Evolutionary conservation across 345 rosid genomes (phyloP), one percentile per base, ranked within the genome.

Genomic region (Citrus unshiu): DNA sequence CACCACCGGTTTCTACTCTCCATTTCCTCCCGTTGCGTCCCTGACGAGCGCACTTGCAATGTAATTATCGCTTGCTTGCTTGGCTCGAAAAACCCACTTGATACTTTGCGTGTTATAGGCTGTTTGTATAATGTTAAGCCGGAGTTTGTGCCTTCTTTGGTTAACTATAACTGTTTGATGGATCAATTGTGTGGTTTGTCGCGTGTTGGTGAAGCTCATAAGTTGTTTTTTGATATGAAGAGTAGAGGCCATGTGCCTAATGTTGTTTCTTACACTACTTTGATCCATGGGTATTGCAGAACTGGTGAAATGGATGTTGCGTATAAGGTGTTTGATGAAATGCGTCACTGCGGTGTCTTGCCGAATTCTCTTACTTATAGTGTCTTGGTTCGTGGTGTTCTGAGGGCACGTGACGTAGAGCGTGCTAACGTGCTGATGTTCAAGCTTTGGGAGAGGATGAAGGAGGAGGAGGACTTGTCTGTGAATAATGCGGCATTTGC

Each of bases 11-110:
- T 86, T 75, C 80, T 83, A 49, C 85, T 83, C 77, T 89, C 65
- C 68, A 29, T 89, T 16, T 74, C 88, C 32, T 89, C 95, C 8
- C 73, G 85, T 25, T 85, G 84, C 69, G 35, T 86, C 49, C 98
- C 97, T 4, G 97, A 92, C 63, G 92, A 92, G 75, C 86, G 97
- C 6, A 87, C 92, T 40, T 93, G 97, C 66, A 93, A 93, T 77
- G 87, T 92, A 0, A 79, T 93, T 72, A 68, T 95, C 21, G 93
- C 98, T 32, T 88, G 93, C 60, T 77, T 95, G 81, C 91, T 93
- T 12, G 81, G 90, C 83, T 92, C 90, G 4, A 80, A 78, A 27
- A 81, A 79, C 80, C 97, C 97, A 4, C 72, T 70, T 72, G 73
- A 72, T 37, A 88, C 91, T 3, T 77, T 88, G 68, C 61, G 67